phyloP scores from a whole-genome alignment of 495 filamentous ascomycete genomes.

The Parathielavia hyrcaniae region DNA sequence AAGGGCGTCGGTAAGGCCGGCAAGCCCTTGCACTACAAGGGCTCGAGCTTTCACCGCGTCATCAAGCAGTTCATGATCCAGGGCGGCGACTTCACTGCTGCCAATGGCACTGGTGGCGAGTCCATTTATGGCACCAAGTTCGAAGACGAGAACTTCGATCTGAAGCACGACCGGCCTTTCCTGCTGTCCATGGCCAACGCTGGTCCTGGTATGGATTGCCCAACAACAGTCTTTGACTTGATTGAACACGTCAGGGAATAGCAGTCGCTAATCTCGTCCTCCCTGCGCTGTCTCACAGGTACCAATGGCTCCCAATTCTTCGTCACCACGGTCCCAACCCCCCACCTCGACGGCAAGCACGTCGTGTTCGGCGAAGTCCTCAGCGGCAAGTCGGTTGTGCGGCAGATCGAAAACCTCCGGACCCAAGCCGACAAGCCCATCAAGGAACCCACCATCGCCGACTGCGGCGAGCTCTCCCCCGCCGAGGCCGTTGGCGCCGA shows the following conservation, averaged over 20 bases:
- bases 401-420: slow-evolving; percentile 82
- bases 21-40: slow-evolving; percentile 87
- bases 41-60: slow-evolving; percentile 86
- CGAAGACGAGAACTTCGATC: slow-evolving; percentile 90
- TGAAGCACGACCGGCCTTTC: slow-evolving; percentile 93
- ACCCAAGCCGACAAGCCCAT: slow-evolving; percentile 77
- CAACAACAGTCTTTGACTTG: too few species aligned
- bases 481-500: slow-evolving; percentile 56
- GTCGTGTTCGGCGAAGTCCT: slow-evolving; percentile 97
- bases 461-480: slow-evolving; percentile 80
- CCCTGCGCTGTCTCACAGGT: slow-evolving; percentile 33
- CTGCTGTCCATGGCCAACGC: slow-evolving; percentile 97
- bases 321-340: slow-evolving; percentile 86
- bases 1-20: slow-evolving; percentile 76
- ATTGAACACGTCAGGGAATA: too few species aligned
- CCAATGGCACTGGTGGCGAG: slow-evolving; percentile 93
- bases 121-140: slow-evolving; percentile 98
- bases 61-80: slow-evolving; percentile 99
- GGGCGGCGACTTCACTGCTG: slow-evolving; percentile 94
- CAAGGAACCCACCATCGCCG: slow-evolving; percentile 62
- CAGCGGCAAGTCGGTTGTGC: slow-evolving; percentile 81
- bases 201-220: slow-evolving; percentile 65
- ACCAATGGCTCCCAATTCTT: slow-evolving; percentile 99
- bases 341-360: slow-evolving; percentile 93
- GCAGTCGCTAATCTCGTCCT: slow-evolving; percentile 18